Base-by-base conservation (phyloP, 345 rosid species). In the Corchorus capsularis region DNA sequence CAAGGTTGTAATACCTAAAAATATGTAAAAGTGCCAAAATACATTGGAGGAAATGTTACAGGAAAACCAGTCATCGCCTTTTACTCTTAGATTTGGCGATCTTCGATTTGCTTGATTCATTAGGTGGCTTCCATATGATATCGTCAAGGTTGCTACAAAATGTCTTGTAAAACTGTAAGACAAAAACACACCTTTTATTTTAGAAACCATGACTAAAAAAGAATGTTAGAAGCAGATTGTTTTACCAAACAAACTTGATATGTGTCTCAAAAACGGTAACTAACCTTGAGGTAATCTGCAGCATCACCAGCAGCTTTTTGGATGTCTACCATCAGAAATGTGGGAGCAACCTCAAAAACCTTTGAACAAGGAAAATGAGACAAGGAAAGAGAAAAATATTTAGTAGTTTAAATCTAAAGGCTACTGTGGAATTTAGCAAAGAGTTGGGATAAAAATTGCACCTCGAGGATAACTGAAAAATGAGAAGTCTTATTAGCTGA, bases 291-390 rank as follows among this genome's bases (percentile, higher is more conserved):
- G 90, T 84, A 93, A 79, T 95, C 93, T 5, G 75, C 60, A 52
- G 85, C 85, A 75, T 91, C 93, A 61, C 96, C 93, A 8, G 88
- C 85, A 17, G 96, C 85, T 79, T 84, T 93, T 87, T 92, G 96
- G 56, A 91, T 86, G 78, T 95, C 97, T 11, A 95, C 98, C 97
- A 93, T 92, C 57, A 86, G 83, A 83, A 86, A 88, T 3, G 97
- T 76, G 19, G 99, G 98, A 43, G 99, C 97, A 67, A 93, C 96
- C 85, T 95, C 96, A 69, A 92, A 95, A 41, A 95, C 89, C 99
- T 95, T 72, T 77, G 71, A 6, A 16, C 55, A 73, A 11, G 39
- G 54, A 43, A 8, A 56, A 60, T 22, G 49, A 63, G 32, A 27
- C 56, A 32, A 8, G 10, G 15, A 14, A 20, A 76, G 49, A 10